Base-by-base conservation (phyloP, 495 filamentous ascomycete genomes). In the Trichoderma gamsii region DNA sequence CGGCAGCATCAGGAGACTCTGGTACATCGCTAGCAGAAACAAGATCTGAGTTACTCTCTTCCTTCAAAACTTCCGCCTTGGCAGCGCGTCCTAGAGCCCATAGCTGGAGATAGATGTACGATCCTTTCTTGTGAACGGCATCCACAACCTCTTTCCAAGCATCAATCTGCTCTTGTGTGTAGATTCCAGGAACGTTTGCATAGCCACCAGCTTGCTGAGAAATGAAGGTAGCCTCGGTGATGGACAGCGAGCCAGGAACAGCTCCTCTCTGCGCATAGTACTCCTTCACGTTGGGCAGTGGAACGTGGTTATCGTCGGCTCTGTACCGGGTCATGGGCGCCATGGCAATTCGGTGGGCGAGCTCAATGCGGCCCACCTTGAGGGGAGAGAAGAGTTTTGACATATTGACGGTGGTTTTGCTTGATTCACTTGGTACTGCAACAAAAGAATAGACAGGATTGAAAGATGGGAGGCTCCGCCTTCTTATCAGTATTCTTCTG, bases 211-310 rank as follows among this genome's bases (percentile, higher is more conserved):
- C 72, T 21, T 51, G 29, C 21, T 67, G 71, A 0, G 73, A 69
- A 29, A 73, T 68, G 66, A 84, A 79, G 16, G 87, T 86, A 11
- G 81, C 89, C 79, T 92, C 90, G 8, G 83, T 82, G 71, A 90
- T 86, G 63, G 88, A 72, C 18, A 89, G 75, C 4, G 86, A 88
- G 25, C 87, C 87, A 6, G 84, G 80, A 6, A 80, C 77, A 63
- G 82, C 82, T 66, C 80, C 84, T 41, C 87, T 81, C 68, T 89
- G 87, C 7, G 71, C 71, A 75, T 89, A 89, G 76, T 89, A 88
- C 63, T 86, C 29, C 44, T 52, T 35, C 11, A 67, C 35, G 0
- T 27, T 35, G 12, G 23, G 44, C 8, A 67, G 27, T 2, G 65
- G 65, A 13, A 44, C 41, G 35, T 67, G 65, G 29, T 52, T 35